Conservation (phyloP, 2,329 filamentous ascomycete genomes). For the Exophiala viscosa region DNA sequence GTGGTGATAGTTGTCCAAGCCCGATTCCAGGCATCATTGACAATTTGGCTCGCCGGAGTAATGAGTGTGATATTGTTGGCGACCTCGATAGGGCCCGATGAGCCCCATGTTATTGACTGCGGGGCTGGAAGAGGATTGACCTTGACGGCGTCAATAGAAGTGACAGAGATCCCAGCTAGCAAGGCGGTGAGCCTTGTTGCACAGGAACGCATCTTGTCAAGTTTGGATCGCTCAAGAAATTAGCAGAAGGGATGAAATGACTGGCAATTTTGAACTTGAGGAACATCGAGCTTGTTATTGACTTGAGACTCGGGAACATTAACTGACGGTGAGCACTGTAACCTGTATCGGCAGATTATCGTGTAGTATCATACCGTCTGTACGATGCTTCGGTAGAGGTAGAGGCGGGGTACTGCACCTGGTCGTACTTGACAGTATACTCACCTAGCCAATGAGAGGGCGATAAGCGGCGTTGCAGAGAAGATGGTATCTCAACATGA, state of each 20-base stretch:
- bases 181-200: background rate
- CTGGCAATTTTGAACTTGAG: background rate
- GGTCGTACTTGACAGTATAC: too few relatives aligned
- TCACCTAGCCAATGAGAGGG: too few relatives aligned
- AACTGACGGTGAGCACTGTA: too few relatives aligned
- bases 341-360: too few relatives aligned
- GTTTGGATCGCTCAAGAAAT: background rate
- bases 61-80: constrained; percentile 38
- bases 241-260: background rate
- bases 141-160: constrained; percentile 39
- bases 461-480: too few relatives aligned
- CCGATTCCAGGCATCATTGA: constrained; percentile 50
- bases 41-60: constrained; percentile 36
- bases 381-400: too few relatives aligned
- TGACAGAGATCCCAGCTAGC: background rate
- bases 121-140: constrained; percentile 56
- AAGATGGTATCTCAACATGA: too few relatives aligned
- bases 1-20: constrained; percentile 46
- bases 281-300: too few relatives aligned
- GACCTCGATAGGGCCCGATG: constrained; percentile 48
- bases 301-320: too few relatives aligned
- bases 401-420: too few relatives aligned
- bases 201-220: background rate
- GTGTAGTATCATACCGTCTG: too few relatives aligned
- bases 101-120: constrained; percentile 51